Conservation (phyloP, 2,329 filamentous ascomycete genomes). For the Claviceps citrina region DNA sequence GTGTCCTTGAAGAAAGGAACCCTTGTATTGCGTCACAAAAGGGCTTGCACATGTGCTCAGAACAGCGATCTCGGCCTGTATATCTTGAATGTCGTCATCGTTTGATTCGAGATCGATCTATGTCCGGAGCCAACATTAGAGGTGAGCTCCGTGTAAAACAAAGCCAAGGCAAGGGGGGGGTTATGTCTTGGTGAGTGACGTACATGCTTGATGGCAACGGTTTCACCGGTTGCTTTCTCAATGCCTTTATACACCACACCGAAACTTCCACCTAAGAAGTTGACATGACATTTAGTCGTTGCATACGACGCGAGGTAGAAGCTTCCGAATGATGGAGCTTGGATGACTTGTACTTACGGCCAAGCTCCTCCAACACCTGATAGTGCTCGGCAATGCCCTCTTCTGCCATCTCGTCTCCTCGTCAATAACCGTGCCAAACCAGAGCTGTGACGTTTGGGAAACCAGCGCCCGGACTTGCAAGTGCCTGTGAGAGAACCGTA, state of each 20-base stretch:
- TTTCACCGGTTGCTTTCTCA: conserved; percentile 75
- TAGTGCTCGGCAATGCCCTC: conserved; percentile 70
- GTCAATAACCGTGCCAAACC: conserved; percentile 12
- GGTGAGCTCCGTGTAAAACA: background rate
- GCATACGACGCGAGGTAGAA: background rate
- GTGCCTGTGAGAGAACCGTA: background rate
- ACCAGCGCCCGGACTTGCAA: background rate
- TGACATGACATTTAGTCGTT: background rate
- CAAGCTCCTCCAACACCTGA: conserved; percentile 89
- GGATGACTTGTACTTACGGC: conserved; percentile 46
- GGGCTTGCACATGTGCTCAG: conserved; percentile 88
- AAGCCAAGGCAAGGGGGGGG: background rate
- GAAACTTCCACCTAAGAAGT: conserved; percentile 66
- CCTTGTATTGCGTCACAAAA: conserved; percentile 91
- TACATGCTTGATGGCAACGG: conserved; percentile 94
- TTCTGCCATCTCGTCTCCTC: conserved; percentile 32
- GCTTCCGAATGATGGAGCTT: background rate
- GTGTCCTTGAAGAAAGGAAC: conserved; percentile 86
- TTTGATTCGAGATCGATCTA: conserved; percentile 98
- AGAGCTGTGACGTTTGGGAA: no score
- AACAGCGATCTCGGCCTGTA: conserved; percentile 91
- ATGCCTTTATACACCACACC: conserved; percentile 95
- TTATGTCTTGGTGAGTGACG: conserved; percentile 19
- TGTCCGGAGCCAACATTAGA: background rate
- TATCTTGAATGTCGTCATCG: conserved; percentile 95